A percentile compares a stretch with the other conserved stretches of the same genome.
phyloP scores from a whole-genome alignment of 2,329 filamentous ascomycete genomes.

The Aspergillus sp. region DNA sequence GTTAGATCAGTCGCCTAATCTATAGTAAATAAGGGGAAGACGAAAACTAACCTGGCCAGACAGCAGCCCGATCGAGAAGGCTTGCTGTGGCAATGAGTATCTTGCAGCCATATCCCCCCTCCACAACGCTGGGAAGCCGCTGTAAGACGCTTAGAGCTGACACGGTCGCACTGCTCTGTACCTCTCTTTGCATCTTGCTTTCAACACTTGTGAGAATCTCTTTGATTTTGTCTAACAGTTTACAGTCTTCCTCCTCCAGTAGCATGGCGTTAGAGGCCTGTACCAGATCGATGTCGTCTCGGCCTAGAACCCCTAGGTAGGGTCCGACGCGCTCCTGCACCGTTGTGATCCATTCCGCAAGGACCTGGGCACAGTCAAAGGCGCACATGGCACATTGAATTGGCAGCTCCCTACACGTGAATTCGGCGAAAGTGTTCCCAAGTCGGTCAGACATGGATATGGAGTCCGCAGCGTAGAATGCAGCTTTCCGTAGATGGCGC shows the following conservation, averaged over 20 bases:
- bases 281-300: constrained; percentile 73
- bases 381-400: constrained; percentile 89
- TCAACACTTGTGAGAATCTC: constrained; percentile 76
- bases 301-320: constrained; percentile 82
- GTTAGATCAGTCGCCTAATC: constrained; percentile 23
- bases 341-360: constrained; percentile 91
- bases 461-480: constrained; percentile 90
- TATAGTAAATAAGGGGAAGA: neutral
- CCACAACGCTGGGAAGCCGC: constrained; percentile 57
- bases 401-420: constrained; percentile 79
- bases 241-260: constrained; percentile 86
- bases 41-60: constrained; percentile 76
- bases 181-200: constrained; percentile 68
- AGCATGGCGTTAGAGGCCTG: constrained; percentile 87
- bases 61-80: constrained; percentile 82
- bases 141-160: constrained; percentile 52
- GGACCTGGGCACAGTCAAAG: constrained; percentile 89
- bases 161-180: constrained; percentile 55
- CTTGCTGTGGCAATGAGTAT: constrained; percentile 80
- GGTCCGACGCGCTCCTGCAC: constrained; percentile 91
- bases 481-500: constrained; percentile 86
- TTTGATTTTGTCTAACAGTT: constrained; percentile 77
- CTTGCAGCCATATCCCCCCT: constrained; percentile 79
- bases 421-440: constrained; percentile 80
- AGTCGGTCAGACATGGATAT: constrained; percentile 84